Evolutionary conservation across 2,329 filamentous ascomycete species (phyloP).

Genomic region (Paracorniculantispora psalliotae): DNA sequence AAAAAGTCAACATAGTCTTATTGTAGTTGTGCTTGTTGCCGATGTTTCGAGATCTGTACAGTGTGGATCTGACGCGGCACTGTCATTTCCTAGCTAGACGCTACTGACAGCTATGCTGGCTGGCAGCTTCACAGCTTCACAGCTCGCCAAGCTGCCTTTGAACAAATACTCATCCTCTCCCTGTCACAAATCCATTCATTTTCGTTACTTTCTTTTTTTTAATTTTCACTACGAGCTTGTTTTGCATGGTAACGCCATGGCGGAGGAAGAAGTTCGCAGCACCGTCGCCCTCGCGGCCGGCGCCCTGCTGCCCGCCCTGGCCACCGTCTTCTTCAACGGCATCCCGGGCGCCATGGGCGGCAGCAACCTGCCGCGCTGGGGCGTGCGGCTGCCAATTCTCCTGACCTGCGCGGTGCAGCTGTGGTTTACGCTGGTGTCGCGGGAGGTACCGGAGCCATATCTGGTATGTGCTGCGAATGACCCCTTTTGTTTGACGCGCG

Average conservation of each 20-base stretch:
- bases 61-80: conserved; percentile 7
- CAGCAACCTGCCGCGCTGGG: conserved; percentile 13
- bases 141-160: background rate
- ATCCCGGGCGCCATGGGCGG: conserved; percentile 4
- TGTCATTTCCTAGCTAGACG: background rate
- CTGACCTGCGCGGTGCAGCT: conserved; percentile 6
- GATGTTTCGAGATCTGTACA: conserved; percentile 1
- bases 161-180: background rate
- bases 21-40: too few species aligned
- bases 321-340: conserved; percentile 12
- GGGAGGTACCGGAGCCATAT: conserved; percentile 47
- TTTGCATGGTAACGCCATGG: background rate
- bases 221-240: background rate
- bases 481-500: background rate
- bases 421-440: conserved; percentile 36
- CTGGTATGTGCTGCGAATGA: conserved; percentile 34
- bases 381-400: conserved; percentile 11
- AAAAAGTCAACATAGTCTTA: too few species aligned
- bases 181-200: background rate
- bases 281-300: background rate
- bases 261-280: conserved; percentile 4
- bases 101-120: background rate
- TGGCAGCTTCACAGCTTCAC: background rate
- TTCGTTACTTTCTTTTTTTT: background rate
- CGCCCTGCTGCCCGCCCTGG: conserved; percentile 5